Evolutionary conservation across 2,329 filamentous ascomycete species (phyloP).

Genomic region (Ophiocordyceps polyrhachis-furcata): DNA sequence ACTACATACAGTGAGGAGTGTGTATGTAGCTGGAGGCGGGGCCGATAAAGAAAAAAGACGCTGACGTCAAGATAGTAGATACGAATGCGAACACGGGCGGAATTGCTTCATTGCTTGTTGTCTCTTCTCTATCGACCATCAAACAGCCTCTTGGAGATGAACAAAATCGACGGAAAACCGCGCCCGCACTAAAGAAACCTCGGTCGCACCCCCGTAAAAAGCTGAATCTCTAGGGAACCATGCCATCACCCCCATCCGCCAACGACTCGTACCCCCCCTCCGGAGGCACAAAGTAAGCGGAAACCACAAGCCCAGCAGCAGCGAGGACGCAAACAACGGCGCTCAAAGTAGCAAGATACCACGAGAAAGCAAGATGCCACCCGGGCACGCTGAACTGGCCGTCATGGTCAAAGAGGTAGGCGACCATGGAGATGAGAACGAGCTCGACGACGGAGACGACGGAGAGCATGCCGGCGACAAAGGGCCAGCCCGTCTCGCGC

Average conservation of each 20-base stretch:
- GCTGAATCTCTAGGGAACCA: background rate
- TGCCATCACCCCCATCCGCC: conserved; percentile 24
- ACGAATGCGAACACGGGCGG: no score
- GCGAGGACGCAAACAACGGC: conserved; percentile 32
- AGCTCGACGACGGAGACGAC: conserved; percentile 52
- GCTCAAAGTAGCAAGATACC: conserved; percentile 47
- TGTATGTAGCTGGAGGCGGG: no score
- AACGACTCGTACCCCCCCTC: conserved; percentile 75
- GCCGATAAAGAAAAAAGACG: no score
- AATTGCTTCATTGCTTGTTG: no score
- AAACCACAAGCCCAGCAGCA: conserved; percentile 41
- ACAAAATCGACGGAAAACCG: no score
- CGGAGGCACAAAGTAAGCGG: conserved; percentile 51
- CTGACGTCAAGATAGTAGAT: no score
- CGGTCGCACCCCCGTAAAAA: no score
- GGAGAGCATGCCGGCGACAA: conserved; percentile 47
- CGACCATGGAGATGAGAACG: conserved; percentile 63
- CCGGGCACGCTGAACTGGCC: conserved; percentile 62
- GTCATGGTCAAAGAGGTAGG: conserved; percentile 69
- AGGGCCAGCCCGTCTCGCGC: conserved; percentile 66
- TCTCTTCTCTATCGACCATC: no score
- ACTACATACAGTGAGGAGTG: no score
- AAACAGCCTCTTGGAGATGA: no score
- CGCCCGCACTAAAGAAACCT: no score
- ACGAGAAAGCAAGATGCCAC: conserved; percentile 65